phyloP scores from a whole-genome alignment of 176 grass and related monocot species.

The Poa annua region DNA sequence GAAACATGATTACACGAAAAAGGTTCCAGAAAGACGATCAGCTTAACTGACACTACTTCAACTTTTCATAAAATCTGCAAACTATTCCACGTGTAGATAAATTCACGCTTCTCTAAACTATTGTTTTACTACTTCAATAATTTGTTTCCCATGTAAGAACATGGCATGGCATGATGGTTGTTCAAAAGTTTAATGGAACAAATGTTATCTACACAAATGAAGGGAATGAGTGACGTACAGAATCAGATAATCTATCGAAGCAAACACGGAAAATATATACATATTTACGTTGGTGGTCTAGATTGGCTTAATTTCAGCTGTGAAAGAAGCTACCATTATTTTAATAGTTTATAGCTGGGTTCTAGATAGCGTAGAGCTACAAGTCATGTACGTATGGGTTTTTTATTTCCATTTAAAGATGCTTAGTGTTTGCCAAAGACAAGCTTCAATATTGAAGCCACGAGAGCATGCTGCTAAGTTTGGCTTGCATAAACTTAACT shows the following conservation, averaged over 20 bases:
- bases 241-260: neutral
- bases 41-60: neutral
- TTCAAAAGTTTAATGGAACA: neutral
- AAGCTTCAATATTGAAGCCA: neutral
- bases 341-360: neutral
- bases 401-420: conserved; percentile 9
- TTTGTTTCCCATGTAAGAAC: neutral
- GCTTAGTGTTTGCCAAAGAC: neutral
- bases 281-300: neutral
- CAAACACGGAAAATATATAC: neutral
- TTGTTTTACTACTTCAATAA: neutral
- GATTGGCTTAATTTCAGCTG: neutral
- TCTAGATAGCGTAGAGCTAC: neutral
- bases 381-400: neutral
- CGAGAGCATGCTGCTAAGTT: neutral
- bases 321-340: conserved; percentile 3
- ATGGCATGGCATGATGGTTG: conserved; percentile 8
- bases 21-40: neutral
- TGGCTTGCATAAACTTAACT: neutral
- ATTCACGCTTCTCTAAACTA: conserved; percentile 20
- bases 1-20: neutral
- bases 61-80: neutral
- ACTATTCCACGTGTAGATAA: neutral
- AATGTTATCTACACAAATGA: neutral
- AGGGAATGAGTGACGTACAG: neutral